A percentile compares a stretch with the other conserved stretches of the same genome.
Evolutionary conservation across 78 protist species (phyloP).

Genomic region (Pigoraptor vietnamica): DNA sequence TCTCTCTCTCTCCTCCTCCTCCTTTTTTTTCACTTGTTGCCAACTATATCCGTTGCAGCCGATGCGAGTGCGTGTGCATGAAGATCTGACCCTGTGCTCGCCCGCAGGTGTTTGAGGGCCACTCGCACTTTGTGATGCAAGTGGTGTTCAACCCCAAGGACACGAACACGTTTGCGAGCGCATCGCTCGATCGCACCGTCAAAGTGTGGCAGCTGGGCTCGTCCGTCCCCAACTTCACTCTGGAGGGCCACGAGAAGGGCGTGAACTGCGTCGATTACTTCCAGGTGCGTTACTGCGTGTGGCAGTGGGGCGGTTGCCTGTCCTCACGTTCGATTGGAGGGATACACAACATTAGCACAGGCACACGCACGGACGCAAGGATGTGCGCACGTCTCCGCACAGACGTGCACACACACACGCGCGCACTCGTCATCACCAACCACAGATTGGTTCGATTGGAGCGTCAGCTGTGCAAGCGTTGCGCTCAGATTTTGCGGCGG

Average conservation of each 20-base stretch:
- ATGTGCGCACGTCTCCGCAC: not conserved
- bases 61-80: not conserved
- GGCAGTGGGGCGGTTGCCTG: too few species aligned
- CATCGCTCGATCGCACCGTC: slow-evolving; percentile 94
- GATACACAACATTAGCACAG: too few species aligned
- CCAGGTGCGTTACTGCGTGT: not conserved
- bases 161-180: slow-evolving; percentile 92
- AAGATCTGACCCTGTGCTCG: not conserved
- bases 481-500: too few species aligned
- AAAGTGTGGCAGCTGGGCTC: slow-evolving; percentile 91
- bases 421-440: too few species aligned
- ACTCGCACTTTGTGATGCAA: slow-evolving; percentile 95
- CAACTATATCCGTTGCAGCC: too few species aligned
- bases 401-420: not conserved
- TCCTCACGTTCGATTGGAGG: too few species aligned
- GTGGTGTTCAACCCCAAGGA: slow-evolving; percentile 96
- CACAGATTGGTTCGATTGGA: too few species aligned
- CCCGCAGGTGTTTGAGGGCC: slow-evolving; percentile 87
- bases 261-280: slow-evolving; percentile 94
- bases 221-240: slow-evolving; percentile 83
- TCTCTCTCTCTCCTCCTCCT: not conserved
- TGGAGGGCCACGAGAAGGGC: slow-evolving; percentile 98
- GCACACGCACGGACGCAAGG: not conserved
- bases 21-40: not conserved
- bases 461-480: too few species aligned